phyloP scores from a whole-genome alignment of 106 monocot genomes.

The Agapanthus africanus region DNA sequence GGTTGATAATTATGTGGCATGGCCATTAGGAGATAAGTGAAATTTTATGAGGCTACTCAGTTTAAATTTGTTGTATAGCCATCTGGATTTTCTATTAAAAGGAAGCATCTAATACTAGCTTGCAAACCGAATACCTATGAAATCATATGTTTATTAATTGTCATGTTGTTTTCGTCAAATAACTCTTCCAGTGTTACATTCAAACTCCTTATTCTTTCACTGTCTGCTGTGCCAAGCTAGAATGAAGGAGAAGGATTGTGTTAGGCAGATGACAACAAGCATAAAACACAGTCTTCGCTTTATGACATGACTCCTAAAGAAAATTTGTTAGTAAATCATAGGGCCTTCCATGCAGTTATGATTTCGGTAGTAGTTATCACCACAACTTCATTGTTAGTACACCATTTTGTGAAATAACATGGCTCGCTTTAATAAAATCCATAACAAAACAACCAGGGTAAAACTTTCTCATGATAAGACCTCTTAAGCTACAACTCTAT shows the following conservation, averaged over 20 bases:
- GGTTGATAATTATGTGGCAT: not conserved
- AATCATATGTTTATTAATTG: not conserved
- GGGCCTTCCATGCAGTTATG: not conserved
- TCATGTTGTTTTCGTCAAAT: not conserved
- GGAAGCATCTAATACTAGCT: not conserved
- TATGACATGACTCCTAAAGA: too few relatives aligned
- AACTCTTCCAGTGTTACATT: too few relatives aligned
- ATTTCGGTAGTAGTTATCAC: not conserved
- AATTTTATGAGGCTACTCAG: not conserved
- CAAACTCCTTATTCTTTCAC: too few relatives aligned
- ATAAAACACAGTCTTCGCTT: too few relatives aligned
- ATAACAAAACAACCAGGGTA: not conserved
- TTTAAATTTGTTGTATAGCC: not conserved
- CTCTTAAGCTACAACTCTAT: constrained; percentile 1
- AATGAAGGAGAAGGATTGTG: too few relatives aligned
- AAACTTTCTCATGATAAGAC: not conserved
- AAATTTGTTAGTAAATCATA: too few relatives aligned
- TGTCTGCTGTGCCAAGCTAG: too few relatives aligned
- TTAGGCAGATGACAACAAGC: too few relatives aligned
- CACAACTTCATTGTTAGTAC: too few relatives aligned
- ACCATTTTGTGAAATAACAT: not conserved
- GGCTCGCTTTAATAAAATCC: not conserved
- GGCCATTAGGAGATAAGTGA: not conserved
- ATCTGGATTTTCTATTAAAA: not conserved
- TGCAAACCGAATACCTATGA: not conserved